Base-by-base conservation (phyloP, 371 early-diverging fungal species). In the Mycotypha africana region DNA sequence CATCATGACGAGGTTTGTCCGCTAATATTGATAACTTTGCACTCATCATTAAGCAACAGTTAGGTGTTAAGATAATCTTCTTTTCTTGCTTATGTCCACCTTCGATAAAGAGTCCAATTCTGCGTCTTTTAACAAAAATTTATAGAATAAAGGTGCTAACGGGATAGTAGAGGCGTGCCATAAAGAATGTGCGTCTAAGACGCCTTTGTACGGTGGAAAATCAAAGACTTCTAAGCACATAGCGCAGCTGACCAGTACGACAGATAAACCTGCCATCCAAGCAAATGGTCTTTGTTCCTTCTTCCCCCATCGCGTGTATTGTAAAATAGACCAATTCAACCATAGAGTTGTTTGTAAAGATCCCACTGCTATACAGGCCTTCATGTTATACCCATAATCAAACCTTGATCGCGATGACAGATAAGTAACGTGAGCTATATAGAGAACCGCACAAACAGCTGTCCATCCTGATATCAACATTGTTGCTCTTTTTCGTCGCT, bases 101-200 rank as follows among this genome's bases (percentile, higher is more conserved):
- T n/a, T n/a, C n/a, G n/a, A n/a, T n/a, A n/a, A n/a, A n/a, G n/a
- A n/a, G n/a, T 56, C 50, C 24, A 40, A 22, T 25, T 49, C 37
- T 16, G 56, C 74, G 58, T 93, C 95, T 23, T 73, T 68, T 25
- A 91, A 45, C 15, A 93, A 64, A 56, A 92, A 97, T 15, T 67
- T 66, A 57, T 93, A 94, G 79, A 85, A 94, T 10, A 86, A 54
- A 0, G 70, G 64, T 12, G 88, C 76, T 30, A 95, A 53, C 9
- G 89, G 92, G 14, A 92, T 82, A 1, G 98, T 98, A 1, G 91
- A 83, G 0, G 82, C 81, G 61, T 98, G 98, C 98, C 98, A 98
- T 14, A 97, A 60, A 19, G 92, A 77, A 54, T 98, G 98, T 2
- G 97, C 97, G 61, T 98, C 98, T 4, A 98, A 43, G 1, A 82